These are phyloP conservation scores for Ceratobasidium sp. DNA, from an alignment of 1,284 basidiomycete genomes.

Conservation along the genomic window DNA sequence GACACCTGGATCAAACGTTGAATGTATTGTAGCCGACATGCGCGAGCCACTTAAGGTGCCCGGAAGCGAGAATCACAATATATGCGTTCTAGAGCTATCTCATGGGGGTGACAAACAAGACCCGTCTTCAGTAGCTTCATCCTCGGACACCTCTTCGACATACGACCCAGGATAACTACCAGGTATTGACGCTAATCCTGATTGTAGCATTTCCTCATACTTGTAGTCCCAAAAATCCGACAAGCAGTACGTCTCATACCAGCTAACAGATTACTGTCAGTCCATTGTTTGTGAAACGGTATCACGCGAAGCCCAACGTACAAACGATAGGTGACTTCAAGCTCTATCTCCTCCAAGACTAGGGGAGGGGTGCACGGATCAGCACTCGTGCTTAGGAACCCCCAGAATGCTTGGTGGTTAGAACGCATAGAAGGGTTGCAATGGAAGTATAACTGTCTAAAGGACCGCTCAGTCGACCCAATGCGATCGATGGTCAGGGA, in stretches of 20 bases:
- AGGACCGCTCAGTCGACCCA: background rate
- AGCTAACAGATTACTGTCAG: background rate
- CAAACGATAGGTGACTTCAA: background rate
- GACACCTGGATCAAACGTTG: too few species aligned
- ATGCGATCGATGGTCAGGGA: too few species aligned
- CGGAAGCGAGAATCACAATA: too few species aligned
- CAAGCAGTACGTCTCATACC: background rate
- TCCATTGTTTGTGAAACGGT: background rate
- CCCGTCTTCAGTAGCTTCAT: too few species aligned
- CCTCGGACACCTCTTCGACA: too few species aligned
- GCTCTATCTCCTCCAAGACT: background rate
- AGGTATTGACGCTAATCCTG: background rate
- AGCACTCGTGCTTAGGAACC: background rate
- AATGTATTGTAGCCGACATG: too few species aligned
- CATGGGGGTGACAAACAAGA: too few species aligned
- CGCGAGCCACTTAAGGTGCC: too few species aligned
- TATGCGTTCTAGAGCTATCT: too few species aligned
- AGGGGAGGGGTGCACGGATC: background rate
- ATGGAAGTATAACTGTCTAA: background rate
- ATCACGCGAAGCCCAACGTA: background rate
- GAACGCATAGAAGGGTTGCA: background rate
- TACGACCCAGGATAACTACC: background rate
- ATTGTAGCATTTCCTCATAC: background rate
- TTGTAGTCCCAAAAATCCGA: constrained; percentile 9
- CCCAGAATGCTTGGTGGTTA: background rate